Conservation (phyloP, 2,329 filamentous ascomycete species). For the Sporothrix pseudoabietina region DNA sequence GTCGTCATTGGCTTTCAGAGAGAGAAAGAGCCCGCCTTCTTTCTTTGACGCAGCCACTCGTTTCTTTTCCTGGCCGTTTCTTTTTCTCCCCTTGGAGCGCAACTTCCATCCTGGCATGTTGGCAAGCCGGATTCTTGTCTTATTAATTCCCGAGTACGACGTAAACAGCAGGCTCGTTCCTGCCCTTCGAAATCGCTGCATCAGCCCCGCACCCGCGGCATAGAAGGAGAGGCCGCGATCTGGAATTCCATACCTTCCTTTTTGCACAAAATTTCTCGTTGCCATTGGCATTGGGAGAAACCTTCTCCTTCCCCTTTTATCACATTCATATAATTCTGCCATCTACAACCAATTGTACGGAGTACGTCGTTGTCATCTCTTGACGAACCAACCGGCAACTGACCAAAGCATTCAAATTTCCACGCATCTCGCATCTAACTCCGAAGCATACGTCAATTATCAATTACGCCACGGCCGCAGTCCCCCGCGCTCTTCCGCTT, state of each 20-base stretch:
- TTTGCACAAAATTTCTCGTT: not conserved
- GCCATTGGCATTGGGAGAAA: not conserved
- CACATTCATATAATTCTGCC: not conserved
- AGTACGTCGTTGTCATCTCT: not conserved
- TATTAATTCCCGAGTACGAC: constrained; percentile 24
- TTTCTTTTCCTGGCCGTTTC: not conserved
- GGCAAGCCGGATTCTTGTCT: not conserved
- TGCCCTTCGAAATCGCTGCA: constrained; percentile 12
- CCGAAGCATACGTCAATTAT: constrained; percentile 4
- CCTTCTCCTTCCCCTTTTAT: not conserved
- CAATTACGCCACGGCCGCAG: not conserved
- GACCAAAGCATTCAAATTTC: not conserved
- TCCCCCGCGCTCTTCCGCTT: not conserved
- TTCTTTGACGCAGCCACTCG: constrained; percentile 15
- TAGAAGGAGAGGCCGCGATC: constrained; percentile 18
- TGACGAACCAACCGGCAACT: not conserved
- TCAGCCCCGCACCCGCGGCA: constrained; percentile 20
- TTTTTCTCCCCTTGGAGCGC: not conserved
- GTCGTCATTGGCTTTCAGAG: not conserved
- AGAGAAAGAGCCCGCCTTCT: constrained; percentile 1
- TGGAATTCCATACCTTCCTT: not conserved
- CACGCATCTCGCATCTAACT: constrained; percentile 2
- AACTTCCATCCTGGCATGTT: not conserved
- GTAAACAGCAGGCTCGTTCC: not conserved
- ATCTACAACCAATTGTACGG: not conserved